phyloP scores from a whole-genome alignment of 2,329 filamentous ascomycete genomes.

The Ophiocordyceps camponoti-leonardi region DNA sequence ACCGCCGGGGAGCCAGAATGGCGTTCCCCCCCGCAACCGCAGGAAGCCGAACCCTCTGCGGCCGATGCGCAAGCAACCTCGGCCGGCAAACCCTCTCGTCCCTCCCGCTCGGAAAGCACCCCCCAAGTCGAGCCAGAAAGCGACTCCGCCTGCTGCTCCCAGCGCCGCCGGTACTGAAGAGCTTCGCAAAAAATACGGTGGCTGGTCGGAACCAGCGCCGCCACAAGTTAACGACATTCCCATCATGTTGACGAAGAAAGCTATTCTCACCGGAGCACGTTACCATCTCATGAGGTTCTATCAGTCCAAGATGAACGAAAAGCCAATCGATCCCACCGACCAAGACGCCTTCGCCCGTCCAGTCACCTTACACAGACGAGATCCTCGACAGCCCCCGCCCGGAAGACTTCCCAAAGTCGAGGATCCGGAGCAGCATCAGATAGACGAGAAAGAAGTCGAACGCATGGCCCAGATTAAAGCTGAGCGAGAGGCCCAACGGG shows the following conservation, averaged over 20 bases:
- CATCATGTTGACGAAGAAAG: constrained; percentile 68
- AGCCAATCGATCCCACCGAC: constrained; percentile 49
- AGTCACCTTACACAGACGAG: constrained; percentile 74
- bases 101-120: constrained; percentile 34
- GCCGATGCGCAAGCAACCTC: constrained; percentile 21
- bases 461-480: constrained; percentile 53
- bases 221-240: constrained; percentile 37
- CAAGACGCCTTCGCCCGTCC: constrained; percentile 74
- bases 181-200: constrained; percentile 29
- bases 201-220: constrained; percentile 38
- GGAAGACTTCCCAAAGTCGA: constrained; percentile 48
- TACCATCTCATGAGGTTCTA: constrained; percentile 74
- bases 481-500: constrained; percentile 71
- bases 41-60: constrained; percentile 19
- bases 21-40: constrained; percentile 9
- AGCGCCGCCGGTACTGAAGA: constrained; percentile 21
- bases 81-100: constrained; percentile 43
- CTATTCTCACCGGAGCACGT: constrained; percentile 61
- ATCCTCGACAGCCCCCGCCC: constrained; percentile 54
- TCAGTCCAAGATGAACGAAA: constrained; percentile 36
- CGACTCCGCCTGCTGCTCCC: constrained; percentile 6
- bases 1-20: constrained; percentile 18
- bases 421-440: constrained; percentile 19
- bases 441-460: constrained; percentile 43
- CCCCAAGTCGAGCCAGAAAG: constrained; percentile 8